A percentile compares a stretch with the other conserved stretches of the same genome.
Evolutionary conservation across 208 protist species (phyloP).

Genomic region (Trypanosoma grayi): DNA sequence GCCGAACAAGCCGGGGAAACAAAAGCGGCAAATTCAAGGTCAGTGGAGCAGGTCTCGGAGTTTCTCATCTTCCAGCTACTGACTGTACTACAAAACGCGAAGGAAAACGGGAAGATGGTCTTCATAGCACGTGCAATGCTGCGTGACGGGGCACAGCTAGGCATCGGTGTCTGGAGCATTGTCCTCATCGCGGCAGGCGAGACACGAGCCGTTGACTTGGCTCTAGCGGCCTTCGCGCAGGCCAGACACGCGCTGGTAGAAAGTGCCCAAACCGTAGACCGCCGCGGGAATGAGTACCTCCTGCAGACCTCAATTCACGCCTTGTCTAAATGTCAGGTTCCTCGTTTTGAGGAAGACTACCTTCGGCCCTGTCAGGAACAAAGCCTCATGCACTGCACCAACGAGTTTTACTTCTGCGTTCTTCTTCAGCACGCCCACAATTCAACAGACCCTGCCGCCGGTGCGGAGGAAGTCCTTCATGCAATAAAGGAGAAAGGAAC

Average conservation of each 20-base stretch:
- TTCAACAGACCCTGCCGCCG: slow-evolving; percentile 47
- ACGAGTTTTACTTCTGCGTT: slow-evolving; percentile 67
- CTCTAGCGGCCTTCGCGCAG: slow-evolving; percentile 35
- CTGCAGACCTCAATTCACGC: slow-evolving; percentile 68
- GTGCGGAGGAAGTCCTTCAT: slow-evolving; percentile 38
- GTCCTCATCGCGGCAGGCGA: slow-evolving; percentile 70
- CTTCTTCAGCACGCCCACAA: slow-evolving; percentile 79
- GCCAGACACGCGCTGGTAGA: slow-evolving; percentile 3
- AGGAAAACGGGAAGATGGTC: slow-evolving; percentile 49
- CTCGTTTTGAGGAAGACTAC: slow-evolving; percentile 55
- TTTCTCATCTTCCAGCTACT: slow-evolving; percentile 48
- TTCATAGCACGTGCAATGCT: slow-evolving; percentile 45
- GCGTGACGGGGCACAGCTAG: slow-evolving; percentile 15
- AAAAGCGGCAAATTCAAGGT: not conserved
- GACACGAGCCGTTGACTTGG: slow-evolving; percentile 49
- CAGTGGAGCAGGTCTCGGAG: slow-evolving; percentile 24
- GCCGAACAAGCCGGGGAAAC: not conserved
- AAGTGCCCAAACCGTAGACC: slow-evolving; percentile 14
- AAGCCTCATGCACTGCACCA: slow-evolving; percentile 46
- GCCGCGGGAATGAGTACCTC: slow-evolving; percentile 57
- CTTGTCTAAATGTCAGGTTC: slow-evolving; percentile 70
- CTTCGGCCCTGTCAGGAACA: slow-evolving; percentile 37
- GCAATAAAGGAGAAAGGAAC: slow-evolving; percentile 40
- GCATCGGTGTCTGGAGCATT: slow-evolving; percentile 61
- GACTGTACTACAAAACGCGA: slow-evolving; percentile 47